phyloP scores from a whole-genome alignment of 495 filamentous ascomycete species.

The Penicillium canariense region DNA sequence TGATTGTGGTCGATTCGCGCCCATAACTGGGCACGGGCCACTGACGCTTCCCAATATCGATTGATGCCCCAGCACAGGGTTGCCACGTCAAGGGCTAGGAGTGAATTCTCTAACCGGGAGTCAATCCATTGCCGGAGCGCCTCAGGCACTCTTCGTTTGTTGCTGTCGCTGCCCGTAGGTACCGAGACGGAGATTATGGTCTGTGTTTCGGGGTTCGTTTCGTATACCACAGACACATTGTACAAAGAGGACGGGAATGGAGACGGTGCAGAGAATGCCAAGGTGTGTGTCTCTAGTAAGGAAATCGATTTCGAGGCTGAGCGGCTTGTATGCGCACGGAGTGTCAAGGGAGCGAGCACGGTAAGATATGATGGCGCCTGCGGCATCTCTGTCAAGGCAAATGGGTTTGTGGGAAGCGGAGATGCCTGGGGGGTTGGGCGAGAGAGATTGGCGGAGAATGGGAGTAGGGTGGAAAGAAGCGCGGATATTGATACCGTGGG shows the following conservation, averaged over 20 bases:
- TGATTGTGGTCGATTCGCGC: constrained; percentile 32
- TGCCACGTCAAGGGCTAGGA: constrained; percentile 40
- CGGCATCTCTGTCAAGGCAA: constrained; percentile 31
- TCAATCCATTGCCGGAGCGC: constrained; percentile 43
- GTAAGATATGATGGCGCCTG: constrained; percentile 36
- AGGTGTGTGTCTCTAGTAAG: constrained; percentile 36
- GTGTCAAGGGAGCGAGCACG: constrained; percentile 36
- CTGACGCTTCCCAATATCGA: constrained; percentile 41
- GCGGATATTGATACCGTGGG: constrained; percentile 33
- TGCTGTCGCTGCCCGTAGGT: constrained; percentile 18
- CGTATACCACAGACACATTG: constrained; percentile 36
- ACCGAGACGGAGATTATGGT: constrained; percentile 34
- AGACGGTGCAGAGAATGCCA: constrained; percentile 35
- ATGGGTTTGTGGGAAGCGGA: constrained; percentile 35
- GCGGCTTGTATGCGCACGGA: constrained; percentile 29
- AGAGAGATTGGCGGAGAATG: constrained; percentile 36
- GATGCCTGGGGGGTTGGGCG: constrained; percentile 21
- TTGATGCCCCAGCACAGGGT: constrained; percentile 46
- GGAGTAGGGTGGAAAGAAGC: constrained; percentile 40
- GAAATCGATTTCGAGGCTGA: constrained; percentile 12
- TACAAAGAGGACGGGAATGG: constrained; percentile 41
- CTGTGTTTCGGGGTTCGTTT: constrained; percentile 41
- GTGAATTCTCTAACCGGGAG: constrained; percentile 33
- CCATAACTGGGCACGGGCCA: constrained; percentile 42
- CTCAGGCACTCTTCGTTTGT: constrained; percentile 28